Percentiles rank a stretch among this genome's conserved stretches.
These are phyloP conservation scores for Penicillium ochrochloron DNA, from an alignment of 495 filamentous ascomycete genomes.

Conservation along the genomic window DNA sequence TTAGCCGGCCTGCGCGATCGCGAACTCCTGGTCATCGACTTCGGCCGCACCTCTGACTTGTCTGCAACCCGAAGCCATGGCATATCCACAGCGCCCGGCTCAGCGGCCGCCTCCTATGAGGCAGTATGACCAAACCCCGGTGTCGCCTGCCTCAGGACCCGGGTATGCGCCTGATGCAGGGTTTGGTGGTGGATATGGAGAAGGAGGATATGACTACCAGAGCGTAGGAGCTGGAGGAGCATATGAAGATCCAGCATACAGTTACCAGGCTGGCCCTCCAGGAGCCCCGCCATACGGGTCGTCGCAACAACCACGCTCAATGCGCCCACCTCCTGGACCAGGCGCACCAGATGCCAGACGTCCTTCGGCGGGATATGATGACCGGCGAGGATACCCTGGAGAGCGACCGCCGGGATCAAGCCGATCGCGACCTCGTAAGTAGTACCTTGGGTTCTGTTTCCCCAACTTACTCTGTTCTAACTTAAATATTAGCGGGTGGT, in stretches of 20 bases:
- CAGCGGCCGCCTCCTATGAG: slow-evolving; percentile 55
- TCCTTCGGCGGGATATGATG: slow-evolving; percentile 37
- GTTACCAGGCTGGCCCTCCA: slow-evolving; percentile 40
- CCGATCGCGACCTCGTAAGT: slow-evolving; percentile 44
- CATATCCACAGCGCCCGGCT: slow-evolving; percentile 35
- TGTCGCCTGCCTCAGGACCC: slow-evolving; percentile 34
- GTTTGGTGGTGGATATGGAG: slow-evolving; percentile 51
- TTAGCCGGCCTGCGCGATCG: slow-evolving; percentile 6
- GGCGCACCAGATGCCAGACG: slow-evolving; percentile 50
- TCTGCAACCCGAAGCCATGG: slow-evolving; percentile 33
- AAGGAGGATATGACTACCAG: slow-evolving; percentile 32
- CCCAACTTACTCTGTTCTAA: slow-evolving; percentile 13
- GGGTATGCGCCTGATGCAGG: slow-evolving; percentile 54
- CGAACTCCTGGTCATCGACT: slow-evolving; percentile 11
- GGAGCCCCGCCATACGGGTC: slow-evolving; percentile 54
- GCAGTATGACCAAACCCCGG: slow-evolving; percentile 51
- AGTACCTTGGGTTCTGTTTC: neutral
- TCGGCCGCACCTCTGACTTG: neutral
- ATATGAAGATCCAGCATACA: slow-evolving; percentile 53
- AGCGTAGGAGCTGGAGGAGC: slow-evolving; percentile 32
- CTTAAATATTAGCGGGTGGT: slow-evolving; percentile 26
- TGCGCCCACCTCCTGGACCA: slow-evolving; percentile 40
- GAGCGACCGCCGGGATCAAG: slow-evolving; percentile 33
- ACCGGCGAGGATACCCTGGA: slow-evolving; percentile 33
- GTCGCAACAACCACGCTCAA: slow-evolving; percentile 41